Evolutionary conservation across 139 green algal genomes (phyloP).

Genomic region (Chlamydomonas applanata): DNA sequence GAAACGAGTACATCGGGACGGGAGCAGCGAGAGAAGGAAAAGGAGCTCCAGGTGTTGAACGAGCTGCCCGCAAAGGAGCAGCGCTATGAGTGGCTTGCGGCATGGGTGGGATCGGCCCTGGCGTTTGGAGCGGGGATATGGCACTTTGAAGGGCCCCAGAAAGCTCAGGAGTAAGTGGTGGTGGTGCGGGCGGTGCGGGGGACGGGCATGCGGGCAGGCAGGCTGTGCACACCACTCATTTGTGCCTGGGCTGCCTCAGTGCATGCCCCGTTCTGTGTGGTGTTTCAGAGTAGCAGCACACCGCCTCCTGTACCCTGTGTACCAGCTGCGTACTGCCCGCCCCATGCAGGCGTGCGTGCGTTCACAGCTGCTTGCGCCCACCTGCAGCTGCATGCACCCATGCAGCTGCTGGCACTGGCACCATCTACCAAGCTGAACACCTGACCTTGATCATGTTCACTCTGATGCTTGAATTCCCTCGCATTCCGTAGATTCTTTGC

Average conservation of each 20-base stretch:
- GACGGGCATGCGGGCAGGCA: not conserved
- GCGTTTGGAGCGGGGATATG: slow-evolving; percentile 75
- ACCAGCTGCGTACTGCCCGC: too few relatives aligned
- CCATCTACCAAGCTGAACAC: too few relatives aligned
- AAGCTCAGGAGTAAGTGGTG: slow-evolving; percentile 61
- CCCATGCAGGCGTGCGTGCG: too few relatives aligned
- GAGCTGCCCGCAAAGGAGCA: slow-evolving; percentile 34
- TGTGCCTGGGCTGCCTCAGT: too few relatives aligned
- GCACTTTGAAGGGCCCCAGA: slow-evolving; percentile 45
- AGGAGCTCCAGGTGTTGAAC: slow-evolving; percentile 31
- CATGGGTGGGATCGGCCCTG: slow-evolving; percentile 61
- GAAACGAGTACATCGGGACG: not conserved
- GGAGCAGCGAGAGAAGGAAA: slow-evolving; percentile 34
- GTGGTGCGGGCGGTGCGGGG: slow-evolving; percentile 10
- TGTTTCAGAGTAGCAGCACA: slow-evolving; percentile 1
- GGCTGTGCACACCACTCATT: too few relatives aligned
- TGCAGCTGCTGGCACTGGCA: not conserved
- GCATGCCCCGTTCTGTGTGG: not conserved
- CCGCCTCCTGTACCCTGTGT: too few relatives aligned
- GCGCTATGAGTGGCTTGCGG: slow-evolving; percentile 41
- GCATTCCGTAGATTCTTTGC: slow-evolving; percentile 75
- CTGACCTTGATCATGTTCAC: too few relatives aligned
- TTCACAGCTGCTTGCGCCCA: too few relatives aligned
- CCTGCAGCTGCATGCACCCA: not conserved
- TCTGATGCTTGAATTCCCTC: too few relatives aligned